Percentiles rank a stretch among this genome's conserved stretches.
phyloP scores from a whole-genome alignment of 1,284 basidiomycete genomes.

The Melampsora americana region DNA sequence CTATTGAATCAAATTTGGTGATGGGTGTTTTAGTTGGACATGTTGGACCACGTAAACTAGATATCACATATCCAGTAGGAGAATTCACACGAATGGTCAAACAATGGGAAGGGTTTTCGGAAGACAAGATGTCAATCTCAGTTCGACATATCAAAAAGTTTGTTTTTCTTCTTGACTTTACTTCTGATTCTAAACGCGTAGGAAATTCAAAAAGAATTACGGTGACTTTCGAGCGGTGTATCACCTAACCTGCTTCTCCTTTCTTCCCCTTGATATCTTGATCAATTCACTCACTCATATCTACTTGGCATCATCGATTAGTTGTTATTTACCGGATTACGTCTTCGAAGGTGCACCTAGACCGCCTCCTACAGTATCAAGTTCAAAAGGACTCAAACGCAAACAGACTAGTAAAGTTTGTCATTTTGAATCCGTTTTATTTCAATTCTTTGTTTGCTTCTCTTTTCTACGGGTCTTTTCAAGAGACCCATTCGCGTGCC shows the following conservation, averaged over 20 bases:
- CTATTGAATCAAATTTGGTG: neutral
- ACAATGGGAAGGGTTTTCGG: constrained; percentile 92
- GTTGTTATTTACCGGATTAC: constrained; percentile 71
- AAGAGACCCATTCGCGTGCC: neutral
- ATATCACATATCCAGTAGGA: constrained; percentile 93
- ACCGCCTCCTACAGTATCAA: constrained; percentile 59
- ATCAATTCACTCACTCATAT: neutral
- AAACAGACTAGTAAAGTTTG: constrained; percentile 70
- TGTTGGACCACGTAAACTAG: constrained; percentile 62
- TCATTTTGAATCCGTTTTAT: neutral
- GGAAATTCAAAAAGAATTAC: neutral
- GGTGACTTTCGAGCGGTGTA: neutral
- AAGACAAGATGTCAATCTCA: constrained; percentile 86
- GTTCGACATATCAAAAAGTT: constrained; percentile 91
- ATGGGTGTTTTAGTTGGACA: constrained; percentile 47
- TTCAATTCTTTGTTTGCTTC: constrained; percentile 9
- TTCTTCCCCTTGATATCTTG: constrained; percentile 15
- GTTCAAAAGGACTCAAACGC: constrained; percentile 61
- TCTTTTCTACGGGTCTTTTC: constrained; percentile 7
- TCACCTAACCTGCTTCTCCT: constrained; percentile 46
- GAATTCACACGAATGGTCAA: constrained; percentile 95
- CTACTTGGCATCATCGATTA: constrained; percentile 53
- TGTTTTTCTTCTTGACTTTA: constrained; percentile 49
- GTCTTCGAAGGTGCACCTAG: constrained; percentile 77
- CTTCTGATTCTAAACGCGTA: neutral